Conservation (phyloP, 345 rosid genomes). For the Pugionium cornutum region DNA sequence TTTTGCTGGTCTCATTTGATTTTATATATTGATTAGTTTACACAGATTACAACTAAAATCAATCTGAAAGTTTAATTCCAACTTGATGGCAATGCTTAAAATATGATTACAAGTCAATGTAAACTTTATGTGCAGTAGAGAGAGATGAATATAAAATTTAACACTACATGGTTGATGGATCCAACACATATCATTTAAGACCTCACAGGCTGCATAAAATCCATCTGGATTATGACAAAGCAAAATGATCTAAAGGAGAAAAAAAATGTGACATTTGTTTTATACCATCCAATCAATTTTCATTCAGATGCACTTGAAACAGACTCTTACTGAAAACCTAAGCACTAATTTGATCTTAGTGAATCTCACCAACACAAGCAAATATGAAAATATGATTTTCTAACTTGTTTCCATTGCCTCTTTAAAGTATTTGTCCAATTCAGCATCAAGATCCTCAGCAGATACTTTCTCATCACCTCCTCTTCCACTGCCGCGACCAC, state of each 20-base stretch:
- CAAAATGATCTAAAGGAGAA: background rate
- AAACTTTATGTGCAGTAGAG: background rate
- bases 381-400: conserved; percentile 1
- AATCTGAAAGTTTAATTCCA: too few relatives aligned
- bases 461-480: conserved; percentile 46
- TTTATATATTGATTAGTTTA: background rate
- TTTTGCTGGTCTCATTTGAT: background rate
- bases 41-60: too few relatives aligned
- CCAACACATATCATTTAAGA: background rate
- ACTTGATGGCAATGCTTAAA: too few relatives aligned
- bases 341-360: background rate
- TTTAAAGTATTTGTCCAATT: conserved; percentile 58
- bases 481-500: conserved; percentile 43
- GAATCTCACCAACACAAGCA: background rate
- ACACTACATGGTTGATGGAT: too few relatives aligned
- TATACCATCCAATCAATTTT: background rate
- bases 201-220: background rate
- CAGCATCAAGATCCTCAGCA: conserved; percentile 64
- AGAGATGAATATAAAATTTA: background rate
- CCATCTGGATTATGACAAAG: background rate
- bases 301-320: background rate
- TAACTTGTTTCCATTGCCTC: conserved; percentile 52
- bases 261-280: background rate
- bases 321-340: background rate
- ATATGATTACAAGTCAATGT: too few relatives aligned